Evolutionary conservation across 331 rosid species (phyloP), one percentile per base, ranked within the genome.

Genomic region (Quercus tomentella): DNA sequence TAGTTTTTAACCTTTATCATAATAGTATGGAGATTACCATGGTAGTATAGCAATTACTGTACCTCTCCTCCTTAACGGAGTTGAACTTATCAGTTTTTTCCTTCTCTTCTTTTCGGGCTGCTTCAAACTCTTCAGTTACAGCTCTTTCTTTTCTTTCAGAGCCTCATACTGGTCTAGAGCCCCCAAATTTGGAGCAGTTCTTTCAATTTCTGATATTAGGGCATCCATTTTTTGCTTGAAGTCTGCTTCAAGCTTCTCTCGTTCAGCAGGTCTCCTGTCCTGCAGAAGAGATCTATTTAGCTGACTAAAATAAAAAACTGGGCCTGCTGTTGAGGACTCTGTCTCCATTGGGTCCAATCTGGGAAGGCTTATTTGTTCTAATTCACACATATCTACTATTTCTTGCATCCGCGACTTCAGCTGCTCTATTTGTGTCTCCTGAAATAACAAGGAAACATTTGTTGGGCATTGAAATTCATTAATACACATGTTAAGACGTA

Each of bases 131-230:
- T 83, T 91, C 93, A 72, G 81, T 83, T 70, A 90, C 84, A 81
- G 83, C 88, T 87, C 89, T 91, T 90, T 93, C 90, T 90, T 93
- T 83, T 90, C 93, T 69, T 88, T 87, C 72, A 96, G 85, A 81
- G 93, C 93, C 74, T 96, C 99, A 76, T 96, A 96, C 75, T 96
- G 99, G 76, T 93, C 99, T 82, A 96, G 85, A 77, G 99, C 98
- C 88, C 93, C 91, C 92, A 96, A 83, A 90, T 96, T 96, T 35
- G 98, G 99, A 28, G 99, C 97, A 4, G 99, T 96, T 90, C 90
- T 91, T 72, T 96, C 98, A 23, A 96, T 96, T 76, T 96, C 98
- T 68, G 97, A 86, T 76, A 85, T 66, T 78, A 93, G 67, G 79
- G 92, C 78, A 77, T 90, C 97, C 82, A 85, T 87, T 80, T 93